These are phyloP conservation scores for Fusarium pseudonygamai DNA, from an alignment of 2,329 filamentous ascomycete species.

Conservation along the genomic window DNA sequence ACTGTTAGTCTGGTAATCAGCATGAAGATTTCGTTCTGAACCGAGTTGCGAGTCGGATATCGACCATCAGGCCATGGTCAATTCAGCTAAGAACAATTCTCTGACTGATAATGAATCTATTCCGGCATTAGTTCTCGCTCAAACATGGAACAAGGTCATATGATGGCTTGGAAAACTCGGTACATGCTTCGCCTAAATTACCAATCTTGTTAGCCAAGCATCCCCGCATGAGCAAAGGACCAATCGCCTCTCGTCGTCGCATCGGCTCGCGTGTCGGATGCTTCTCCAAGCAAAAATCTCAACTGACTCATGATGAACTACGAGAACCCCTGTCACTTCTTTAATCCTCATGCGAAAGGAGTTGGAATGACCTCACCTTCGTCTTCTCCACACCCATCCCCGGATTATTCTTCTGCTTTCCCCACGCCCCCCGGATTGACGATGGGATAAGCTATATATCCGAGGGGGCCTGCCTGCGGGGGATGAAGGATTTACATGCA, in stretches of 20 bases:
- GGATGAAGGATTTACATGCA: not conserved
- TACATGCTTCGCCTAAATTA: constrained; percentile 2
- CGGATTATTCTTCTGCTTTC: constrained; percentile 35
- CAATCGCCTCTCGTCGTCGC: constrained; percentile 38
- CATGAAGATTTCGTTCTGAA: not conserved
- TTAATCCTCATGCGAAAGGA: not conserved
- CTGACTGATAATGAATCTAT: not conserved
- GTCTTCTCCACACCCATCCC: constrained; percentile 32
- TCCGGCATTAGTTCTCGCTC: not conserved
- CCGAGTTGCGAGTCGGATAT: not conserved
- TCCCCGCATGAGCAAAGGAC: constrained; percentile 14
- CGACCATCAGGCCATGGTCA: not conserved
- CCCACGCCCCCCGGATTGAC: constrained; percentile 38
- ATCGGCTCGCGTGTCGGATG: constrained; percentile 45
- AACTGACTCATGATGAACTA: constrained; percentile 5
- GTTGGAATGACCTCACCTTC: constrained; percentile 23
- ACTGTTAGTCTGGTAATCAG: not conserved
- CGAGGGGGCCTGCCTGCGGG: constrained; percentile 14
- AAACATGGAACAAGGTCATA: not conserved
- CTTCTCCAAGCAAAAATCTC: not conserved
- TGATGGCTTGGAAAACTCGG: not conserved
- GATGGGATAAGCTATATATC: constrained; percentile 36
- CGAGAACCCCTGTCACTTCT: not conserved
- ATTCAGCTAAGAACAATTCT: not conserved
- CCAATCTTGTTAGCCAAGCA: not conserved